Evolutionary conservation across 345 rosid species (phyloP).

Genomic region (Eucalyptus coolabah): DNA sequence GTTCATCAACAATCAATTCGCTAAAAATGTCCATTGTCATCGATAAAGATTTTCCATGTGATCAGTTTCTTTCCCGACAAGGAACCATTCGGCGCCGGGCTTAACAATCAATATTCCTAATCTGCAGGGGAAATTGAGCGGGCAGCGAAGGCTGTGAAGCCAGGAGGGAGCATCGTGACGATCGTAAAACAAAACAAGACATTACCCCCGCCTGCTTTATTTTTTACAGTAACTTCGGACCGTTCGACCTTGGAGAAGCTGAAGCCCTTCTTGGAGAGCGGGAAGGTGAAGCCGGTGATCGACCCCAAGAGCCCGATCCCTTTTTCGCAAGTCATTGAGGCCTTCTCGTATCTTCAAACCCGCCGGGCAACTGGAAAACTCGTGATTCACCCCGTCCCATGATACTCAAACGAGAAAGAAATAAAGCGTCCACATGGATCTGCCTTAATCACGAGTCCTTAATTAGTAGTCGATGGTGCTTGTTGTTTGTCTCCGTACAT

Average conservation of each 20-base stretch:
- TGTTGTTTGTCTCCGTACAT: neutral
- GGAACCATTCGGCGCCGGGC: neutral
- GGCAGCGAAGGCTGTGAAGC: conserved; percentile 70
- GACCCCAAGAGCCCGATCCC: conserved; percentile 76
- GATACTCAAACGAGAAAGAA: neutral
- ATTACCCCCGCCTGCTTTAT: conserved; percentile 63
- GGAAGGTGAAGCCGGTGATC: conserved; percentile 60
- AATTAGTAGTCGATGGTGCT: neutral
- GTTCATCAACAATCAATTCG: neutral
- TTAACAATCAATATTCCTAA: neutral
- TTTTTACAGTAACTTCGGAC: conserved; percentile 62
- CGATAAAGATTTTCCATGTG: neutral
- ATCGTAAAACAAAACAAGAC: conserved; percentile 32
- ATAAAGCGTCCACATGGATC: neutral
- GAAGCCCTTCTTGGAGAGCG: conserved; percentile 59
- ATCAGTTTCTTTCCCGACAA: neutral
- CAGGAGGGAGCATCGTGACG: conserved; percentile 78
- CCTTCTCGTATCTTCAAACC: conserved; percentile 67
- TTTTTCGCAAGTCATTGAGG: conserved; percentile 42
- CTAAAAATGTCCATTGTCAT: neutral
- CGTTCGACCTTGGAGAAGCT: conserved; percentile 60
- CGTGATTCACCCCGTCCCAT: conserved; percentile 54
- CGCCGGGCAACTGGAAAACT: conserved; percentile 69
- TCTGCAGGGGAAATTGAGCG: conserved; percentile 60
- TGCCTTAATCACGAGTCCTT: neutral